Percentiles rank a stretch among this genome's conserved stretches.
These are phyloP conservation scores for Amylostereum areolatum DNA, from an alignment of 1,284 basidiomycete species.

Conservation along the genomic window DNA sequence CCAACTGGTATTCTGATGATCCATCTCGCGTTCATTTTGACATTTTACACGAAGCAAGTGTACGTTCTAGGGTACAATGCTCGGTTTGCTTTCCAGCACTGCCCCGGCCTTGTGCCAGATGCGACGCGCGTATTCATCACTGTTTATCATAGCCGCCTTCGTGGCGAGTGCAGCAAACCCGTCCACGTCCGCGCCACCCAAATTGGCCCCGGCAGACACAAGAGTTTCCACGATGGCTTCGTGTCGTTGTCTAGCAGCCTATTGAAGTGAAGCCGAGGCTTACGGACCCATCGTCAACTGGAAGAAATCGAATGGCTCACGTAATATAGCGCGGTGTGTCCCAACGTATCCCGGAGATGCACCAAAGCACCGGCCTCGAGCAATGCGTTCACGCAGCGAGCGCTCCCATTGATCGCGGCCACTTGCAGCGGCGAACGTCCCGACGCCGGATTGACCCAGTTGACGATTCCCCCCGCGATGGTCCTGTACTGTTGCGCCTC, in stretches of 20 bases:
- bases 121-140: too few relatives aligned
- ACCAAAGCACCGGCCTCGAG: slow-evolving; percentile 82
- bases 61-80: too few relatives aligned
- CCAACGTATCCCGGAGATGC: slow-evolving; percentile 71
- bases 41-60: too few relatives aligned
- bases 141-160: slow-evolving; percentile 31
- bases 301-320: slow-evolving; percentile 30
- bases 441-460: slow-evolving; percentile 61
- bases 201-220: slow-evolving; percentile 69
- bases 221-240: slow-evolving; percentile 58
- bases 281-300: not conserved
- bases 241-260: slow-evolving; percentile 69
- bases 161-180: slow-evolving; percentile 49
- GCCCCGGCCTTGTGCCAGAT: too few relatives aligned
- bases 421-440: slow-evolving; percentile 78
- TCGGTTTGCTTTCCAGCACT: too few relatives aligned
- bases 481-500: slow-evolving; percentile 13
- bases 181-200: slow-evolving; percentile 62
- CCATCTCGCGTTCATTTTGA: too few relatives aligned
- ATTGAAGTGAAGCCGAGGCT: slow-evolving; percentile 3
- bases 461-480: slow-evolving; percentile 61
- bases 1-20: too few relatives aligned
- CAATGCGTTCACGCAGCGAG: slow-evolving; percentile 49
- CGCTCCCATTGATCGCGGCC: slow-evolving; percentile 68
- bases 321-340: slow-evolving; percentile 81